Conservation (phyloP, 495 filamentous ascomycete species). For the Antarctomyces pellizariae region DNA sequence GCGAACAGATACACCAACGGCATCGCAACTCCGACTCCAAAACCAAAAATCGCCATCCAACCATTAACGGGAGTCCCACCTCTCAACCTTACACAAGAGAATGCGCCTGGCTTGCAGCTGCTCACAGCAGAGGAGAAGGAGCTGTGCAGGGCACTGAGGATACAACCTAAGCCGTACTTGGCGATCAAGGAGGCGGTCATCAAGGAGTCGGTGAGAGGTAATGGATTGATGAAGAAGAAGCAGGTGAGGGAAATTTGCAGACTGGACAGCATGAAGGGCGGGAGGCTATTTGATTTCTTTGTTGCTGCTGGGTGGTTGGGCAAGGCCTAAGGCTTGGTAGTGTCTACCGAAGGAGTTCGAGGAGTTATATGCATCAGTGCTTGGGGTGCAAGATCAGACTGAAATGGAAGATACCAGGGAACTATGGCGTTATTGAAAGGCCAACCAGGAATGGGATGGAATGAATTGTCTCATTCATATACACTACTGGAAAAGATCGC, state of each 20-base stretch:
- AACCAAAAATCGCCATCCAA: slow-evolving; percentile 21
- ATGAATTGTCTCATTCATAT: too few species aligned
- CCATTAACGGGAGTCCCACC: slow-evolving; percentile 33
- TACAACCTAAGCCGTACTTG: slow-evolving; percentile 83
- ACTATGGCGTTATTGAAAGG: too few species aligned
- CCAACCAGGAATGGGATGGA: too few species aligned
- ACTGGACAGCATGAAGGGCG: slow-evolving; percentile 27
- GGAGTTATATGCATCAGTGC: too few species aligned
- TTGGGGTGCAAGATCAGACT: too few species aligned
- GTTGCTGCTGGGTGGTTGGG: slow-evolving; percentile 80
- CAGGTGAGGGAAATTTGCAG: slow-evolving; percentile 39
- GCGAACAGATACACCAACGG: slow-evolving; percentile 19
- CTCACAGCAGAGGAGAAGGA: slow-evolving; percentile 67
- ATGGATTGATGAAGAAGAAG: slow-evolving; percentile 79
- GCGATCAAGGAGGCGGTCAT: slow-evolving; percentile 80
- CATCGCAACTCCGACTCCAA: slow-evolving; percentile 16
- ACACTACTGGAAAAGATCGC: too few species aligned
- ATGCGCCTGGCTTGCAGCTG: slow-evolving; percentile 61
- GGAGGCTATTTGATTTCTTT: slow-evolving; percentile 80
- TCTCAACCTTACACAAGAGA: slow-evolving; percentile 49
- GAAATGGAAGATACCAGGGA: too few species aligned
- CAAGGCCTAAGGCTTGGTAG: slow-evolving; percentile 36
- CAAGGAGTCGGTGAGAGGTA: slow-evolving; percentile 69
- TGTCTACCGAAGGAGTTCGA: too few species aligned
- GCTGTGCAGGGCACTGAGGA: slow-evolving; percentile 54